A percentile compares a stretch with the other conserved stretches of the same genome.
Evolutionary conservation across 768 basidiomycete species (phyloP).

Genomic region (Tricholomella constricta): DNA sequence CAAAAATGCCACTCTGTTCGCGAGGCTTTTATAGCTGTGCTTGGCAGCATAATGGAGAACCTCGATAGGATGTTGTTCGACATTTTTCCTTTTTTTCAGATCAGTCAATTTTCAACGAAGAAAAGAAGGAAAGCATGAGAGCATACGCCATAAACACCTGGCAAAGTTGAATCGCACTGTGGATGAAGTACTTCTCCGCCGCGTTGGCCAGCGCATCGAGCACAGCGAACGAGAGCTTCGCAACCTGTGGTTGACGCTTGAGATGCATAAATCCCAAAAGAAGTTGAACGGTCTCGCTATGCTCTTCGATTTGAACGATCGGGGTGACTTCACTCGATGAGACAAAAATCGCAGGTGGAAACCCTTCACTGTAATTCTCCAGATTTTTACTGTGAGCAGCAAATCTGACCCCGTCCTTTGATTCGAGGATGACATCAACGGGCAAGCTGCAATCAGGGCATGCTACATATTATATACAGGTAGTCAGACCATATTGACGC

Average conservation of each 20-base stretch:
- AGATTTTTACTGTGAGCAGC: constrained; percentile 9
- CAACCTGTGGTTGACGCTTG: constrained; percentile 10
- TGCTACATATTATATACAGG: neutral
- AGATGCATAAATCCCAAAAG: constrained; percentile 13
- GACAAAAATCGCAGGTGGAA: neutral
- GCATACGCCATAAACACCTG: constrained; percentile 9
- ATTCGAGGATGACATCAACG: constrained; percentile 4
- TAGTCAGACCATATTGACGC: neutral
- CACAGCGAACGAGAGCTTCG: neutral
- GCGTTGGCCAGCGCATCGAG: constrained; percentile 5
- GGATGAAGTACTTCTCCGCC: constrained; percentile 12
- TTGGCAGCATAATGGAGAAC: constrained; percentile 8
- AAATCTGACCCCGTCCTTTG: constrained; percentile 6
- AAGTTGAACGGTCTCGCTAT: neutral
- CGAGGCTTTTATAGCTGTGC: constrained; percentile 3
- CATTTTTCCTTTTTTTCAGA: neutral
- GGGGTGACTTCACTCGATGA: neutral
- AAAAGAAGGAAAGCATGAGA: too few relatives aligned
- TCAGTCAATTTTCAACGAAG: too few relatives aligned
- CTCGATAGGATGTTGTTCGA: neutral
- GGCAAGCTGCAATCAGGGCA: neutral
- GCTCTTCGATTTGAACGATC: neutral
- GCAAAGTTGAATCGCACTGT: constrained; percentile 9
- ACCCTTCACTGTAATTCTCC: constrained; percentile 5
- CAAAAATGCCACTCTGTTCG: constrained; percentile 3